Evolutionary conservation across 139 green algal genomes (phyloP), one percentile per base, ranked within the genome.

Genomic region (Trebouxia sp.): DNA sequence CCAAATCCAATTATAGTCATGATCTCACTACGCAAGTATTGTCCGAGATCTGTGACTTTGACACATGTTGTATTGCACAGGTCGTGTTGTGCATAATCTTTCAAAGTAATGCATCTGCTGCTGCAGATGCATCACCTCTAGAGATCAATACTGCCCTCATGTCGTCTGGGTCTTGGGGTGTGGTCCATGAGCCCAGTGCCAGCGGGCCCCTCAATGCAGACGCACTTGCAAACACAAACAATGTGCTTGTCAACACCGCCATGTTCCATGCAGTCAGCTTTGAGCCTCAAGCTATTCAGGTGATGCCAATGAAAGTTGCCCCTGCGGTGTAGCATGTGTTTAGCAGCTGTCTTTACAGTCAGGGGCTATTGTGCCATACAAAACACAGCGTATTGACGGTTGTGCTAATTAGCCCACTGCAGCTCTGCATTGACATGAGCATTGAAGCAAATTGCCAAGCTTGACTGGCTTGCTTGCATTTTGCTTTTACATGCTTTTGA

Each of bases 181-280:
- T 48, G 24, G 48, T 85, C 0, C 28, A 37, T 58, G 81, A 85
- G 75, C 75, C 87, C 6, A 89, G 80, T 1, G 28, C 37, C 14
- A 85, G 69, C 20, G 53, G 76, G 15, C 45, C 91, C 8, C 20
- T 82, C 30, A 83, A 80, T 48, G 43, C 55, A 0, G 80, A 79
- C 6, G 83, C 92, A 81, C 85, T 85, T 24, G 75, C 67, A 5
- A 75, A 81, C 65, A 91, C 89, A 0, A 84, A 90, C 35, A 89
- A 92, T 55, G 75, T 76, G 0, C 53, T 93, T 62, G 80, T 93
- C n/a, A 93, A 90, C 82, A 87, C 84, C 11, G 15, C 67, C 42
- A 41, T 84, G 42, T 81, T 77, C 74, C 24, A 65, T 26, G 81
- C 43, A 11, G 32, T 85, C 28, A 56, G 45, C 0, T 41, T 53